These are phyloP conservation scores for Aureoboletus auriporus DNA, from an alignment of 768 basidiomycete species.

Conservation along the genomic window DNA sequence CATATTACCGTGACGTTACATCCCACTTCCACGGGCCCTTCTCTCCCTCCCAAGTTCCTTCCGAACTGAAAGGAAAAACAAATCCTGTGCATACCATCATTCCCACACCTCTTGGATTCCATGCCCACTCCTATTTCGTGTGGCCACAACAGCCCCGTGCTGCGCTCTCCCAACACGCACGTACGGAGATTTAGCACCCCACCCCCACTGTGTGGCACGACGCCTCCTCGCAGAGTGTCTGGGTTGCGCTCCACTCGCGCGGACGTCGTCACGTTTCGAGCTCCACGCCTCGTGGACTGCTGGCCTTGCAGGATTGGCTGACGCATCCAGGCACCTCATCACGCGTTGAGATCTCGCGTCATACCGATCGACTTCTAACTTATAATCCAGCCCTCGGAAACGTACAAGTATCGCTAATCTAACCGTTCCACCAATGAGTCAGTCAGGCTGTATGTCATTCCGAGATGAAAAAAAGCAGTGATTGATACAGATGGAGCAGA, in stretches of 20 bases:
- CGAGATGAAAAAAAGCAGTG: constrained; percentile 6
- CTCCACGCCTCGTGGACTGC: constrained; percentile 19
- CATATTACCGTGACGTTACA: too few species aligned
- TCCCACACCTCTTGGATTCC: too few species aligned
- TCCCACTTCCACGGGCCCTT: too few species aligned
- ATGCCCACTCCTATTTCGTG: too few species aligned
- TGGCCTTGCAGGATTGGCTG: neutral
- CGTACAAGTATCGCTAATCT: too few species aligned
- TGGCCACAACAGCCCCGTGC: too few species aligned
- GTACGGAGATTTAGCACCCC: too few species aligned
- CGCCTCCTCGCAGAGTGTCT: too few species aligned
- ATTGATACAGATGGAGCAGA: constrained; percentile 12
- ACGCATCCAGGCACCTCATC: constrained; percentile 13
- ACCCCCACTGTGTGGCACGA: too few species aligned
- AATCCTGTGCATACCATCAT: too few species aligned
- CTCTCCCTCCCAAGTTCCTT: constrained; percentile 19
- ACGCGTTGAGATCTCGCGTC: constrained; percentile 25
- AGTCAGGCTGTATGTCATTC: neutral
- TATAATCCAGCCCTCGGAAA: neutral
- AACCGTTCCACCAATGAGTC: too few species aligned
- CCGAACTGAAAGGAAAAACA: constrained; percentile 6
- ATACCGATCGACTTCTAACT: constrained; percentile 6
- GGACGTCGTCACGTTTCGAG: neutral
- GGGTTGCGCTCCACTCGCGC: neutral
- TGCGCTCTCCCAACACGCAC: too few species aligned